A percentile compares a stretch with the other conserved stretches of the same genome.
Evolutionary conservation across 805 yeast species (phyloP).

Genomic region (Saccharomycopsis sp.): DNA sequence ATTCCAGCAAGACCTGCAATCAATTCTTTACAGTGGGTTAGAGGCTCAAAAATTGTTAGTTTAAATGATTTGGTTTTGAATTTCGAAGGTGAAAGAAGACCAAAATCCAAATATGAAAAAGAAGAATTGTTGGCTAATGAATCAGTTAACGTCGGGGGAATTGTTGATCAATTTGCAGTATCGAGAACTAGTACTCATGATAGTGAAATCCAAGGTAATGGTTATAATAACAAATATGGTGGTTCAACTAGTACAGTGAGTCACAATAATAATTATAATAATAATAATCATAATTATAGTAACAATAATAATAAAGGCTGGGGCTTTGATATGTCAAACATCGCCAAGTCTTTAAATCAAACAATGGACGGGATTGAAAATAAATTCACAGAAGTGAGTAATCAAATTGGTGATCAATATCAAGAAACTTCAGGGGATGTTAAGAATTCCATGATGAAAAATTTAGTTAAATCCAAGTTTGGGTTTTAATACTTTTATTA

Average conservation of each 20-base stretch:
- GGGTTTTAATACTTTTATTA: too few species aligned
- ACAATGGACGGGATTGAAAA: slow-evolving; percentile 47
- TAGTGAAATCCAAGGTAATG: too few species aligned
- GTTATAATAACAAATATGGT: background rate
- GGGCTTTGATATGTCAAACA: slow-evolving; percentile 29
- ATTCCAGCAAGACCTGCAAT: slow-evolving; percentile 75
- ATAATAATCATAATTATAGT: slow-evolving; percentile 11
- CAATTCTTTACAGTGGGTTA: slow-evolving; percentile 76
- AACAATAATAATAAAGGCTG: slow-evolving; percentile 22
- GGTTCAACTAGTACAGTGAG: background rate
- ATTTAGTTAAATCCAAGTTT: slow-evolving; percentile 42
- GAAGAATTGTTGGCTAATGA: slow-evolving; percentile 28
- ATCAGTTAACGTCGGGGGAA: background rate
- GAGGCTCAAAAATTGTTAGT: slow-evolving; percentile 58
- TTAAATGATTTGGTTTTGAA: slow-evolving; percentile 51
- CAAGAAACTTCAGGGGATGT: slow-evolving; percentile 40
- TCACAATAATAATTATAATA: slow-evolving; percentile 18
- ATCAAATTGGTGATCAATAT: slow-evolving; percentile 40
- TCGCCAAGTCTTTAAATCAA: slow-evolving; percentile 36
- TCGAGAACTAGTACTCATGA: background rate
- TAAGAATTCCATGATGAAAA: slow-evolving; percentile 38
- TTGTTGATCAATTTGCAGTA: too few species aligned
- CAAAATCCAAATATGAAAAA: slow-evolving; percentile 38
- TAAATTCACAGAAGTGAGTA: slow-evolving; percentile 47
- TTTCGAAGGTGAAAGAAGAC: slow-evolving; percentile 68